These are phyloP conservation scores for Oryza longistaminata DNA, from an alignment of 176 grass and related monocot genomes.

Conservation along the genomic window DNA sequence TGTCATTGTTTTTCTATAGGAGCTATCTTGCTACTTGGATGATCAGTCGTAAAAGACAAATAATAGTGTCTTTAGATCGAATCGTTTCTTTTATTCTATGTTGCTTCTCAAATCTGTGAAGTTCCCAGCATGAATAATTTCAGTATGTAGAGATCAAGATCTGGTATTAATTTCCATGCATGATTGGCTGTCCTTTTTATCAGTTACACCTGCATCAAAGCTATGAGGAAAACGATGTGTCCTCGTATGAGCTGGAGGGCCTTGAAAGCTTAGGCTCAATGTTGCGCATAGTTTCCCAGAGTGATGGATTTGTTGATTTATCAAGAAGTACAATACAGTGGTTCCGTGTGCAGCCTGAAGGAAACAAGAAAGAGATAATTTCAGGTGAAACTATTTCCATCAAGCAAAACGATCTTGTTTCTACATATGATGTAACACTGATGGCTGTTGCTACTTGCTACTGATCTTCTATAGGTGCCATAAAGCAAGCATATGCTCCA, in stretches of 20 bases:
- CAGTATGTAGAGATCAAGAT: background rate
- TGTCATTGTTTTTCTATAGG: background rate
- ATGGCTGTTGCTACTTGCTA: constrained; percentile 12
- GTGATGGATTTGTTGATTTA: constrained; percentile 36
- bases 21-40: background rate
- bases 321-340: constrained; percentile 60
- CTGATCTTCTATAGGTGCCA: constrained; percentile 56
- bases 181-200: constrained; percentile 27
- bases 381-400: constrained; percentile 56
- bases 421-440: background rate
- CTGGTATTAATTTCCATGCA: background rate
- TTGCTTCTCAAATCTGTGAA: background rate
- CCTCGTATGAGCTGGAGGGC: constrained; percentile 56
- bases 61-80: background rate
- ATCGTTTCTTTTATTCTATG: background rate
- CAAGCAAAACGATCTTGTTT: constrained; percentile 1
- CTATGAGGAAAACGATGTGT: constrained; percentile 29
- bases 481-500: constrained; percentile 65
- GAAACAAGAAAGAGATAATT: constrained; percentile 69
- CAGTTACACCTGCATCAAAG: constrained; percentile 48
- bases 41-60: background rate
- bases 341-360: constrained; percentile 61
- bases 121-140: background rate
- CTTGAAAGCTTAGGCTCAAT: constrained; percentile 72
- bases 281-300: constrained; percentile 44